Conservation (phyloP, 1,284 basidiomycete species). For the Malassezia sympodialis region DNA sequence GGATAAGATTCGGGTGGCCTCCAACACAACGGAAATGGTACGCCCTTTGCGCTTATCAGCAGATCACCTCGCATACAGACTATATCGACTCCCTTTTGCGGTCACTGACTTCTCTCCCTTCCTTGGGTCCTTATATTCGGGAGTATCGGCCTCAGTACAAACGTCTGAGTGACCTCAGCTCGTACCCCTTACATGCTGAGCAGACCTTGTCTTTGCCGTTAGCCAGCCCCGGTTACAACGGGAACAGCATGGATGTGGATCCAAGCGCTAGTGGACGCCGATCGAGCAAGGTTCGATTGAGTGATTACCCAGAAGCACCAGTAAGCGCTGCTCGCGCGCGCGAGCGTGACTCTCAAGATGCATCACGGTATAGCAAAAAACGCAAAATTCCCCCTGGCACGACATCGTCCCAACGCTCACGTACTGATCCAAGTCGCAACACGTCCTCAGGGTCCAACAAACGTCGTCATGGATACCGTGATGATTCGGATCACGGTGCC, state of each 20-base stretch:
- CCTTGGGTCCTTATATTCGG: constrained; percentile 20
- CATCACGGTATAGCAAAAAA: constrained; percentile 21
- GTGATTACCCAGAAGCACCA: not conserved
- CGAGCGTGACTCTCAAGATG: constrained; percentile 4
- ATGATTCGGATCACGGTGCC: not conserved
- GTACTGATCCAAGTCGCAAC: not conserved
- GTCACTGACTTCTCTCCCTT: constrained; percentile 31
- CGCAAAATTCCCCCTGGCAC: constrained; percentile 20
- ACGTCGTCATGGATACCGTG: not conserved
- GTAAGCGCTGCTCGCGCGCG: not conserved
- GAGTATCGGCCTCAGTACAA: constrained; percentile 7
- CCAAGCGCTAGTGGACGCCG: not conserved
- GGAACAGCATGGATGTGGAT: not conserved
- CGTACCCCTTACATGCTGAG: not conserved
- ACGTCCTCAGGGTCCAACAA: not conserved
- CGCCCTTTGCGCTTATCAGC: constrained; percentile 22
- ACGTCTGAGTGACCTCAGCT: not conserved
- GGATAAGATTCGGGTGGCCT: constrained; percentile 96
- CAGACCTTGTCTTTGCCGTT: not conserved
- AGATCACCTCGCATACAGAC: constrained; percentile 45
- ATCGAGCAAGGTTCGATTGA: not conserved
- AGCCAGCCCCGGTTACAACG: not conserved
- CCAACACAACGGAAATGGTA: constrained; percentile 76
- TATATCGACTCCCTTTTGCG: constrained; percentile 40
- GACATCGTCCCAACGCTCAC: not conserved